Conservation (phyloP, 192 early-diverging fungal genomes). For the Cetraspora pellucida region DNA sequence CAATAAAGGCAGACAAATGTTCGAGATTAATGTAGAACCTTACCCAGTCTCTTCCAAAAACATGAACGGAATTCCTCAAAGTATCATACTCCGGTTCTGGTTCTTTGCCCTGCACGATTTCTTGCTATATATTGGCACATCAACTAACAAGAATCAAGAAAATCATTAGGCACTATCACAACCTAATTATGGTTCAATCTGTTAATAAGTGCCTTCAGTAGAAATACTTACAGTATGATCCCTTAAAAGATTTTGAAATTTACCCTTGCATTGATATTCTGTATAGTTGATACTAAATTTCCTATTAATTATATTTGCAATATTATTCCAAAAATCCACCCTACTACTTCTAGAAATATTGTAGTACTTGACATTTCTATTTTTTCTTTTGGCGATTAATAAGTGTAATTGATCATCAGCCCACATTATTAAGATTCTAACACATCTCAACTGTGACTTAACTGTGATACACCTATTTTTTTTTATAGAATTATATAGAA, state of each 20-base stretch:
- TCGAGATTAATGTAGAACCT: not conserved
- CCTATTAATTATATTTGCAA: conserved; percentile 16
- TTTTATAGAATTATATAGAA: not conserved
- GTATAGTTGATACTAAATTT: conserved; percentile 2
- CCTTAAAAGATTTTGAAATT: conserved; percentile 17
- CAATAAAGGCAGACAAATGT: too few species aligned
- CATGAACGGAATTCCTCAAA: conserved; percentile 5
- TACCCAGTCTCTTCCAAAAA: conserved; percentile 21
- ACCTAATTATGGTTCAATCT: not conserved
- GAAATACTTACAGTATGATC: conserved; percentile 1
- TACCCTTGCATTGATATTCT: conserved; percentile 15
- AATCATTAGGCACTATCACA: not conserved
- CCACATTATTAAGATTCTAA: not conserved
- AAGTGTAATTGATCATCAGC: not conserved
- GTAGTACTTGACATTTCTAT: not conserved
- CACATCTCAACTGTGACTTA: not conserved
- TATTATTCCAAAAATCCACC: not conserved
- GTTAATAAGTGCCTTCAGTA: not conserved
- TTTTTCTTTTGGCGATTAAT: conserved; percentile 10
- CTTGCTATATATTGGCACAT: conserved; percentile 17
- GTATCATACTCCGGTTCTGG: not conserved
- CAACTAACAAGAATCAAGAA: not conserved
- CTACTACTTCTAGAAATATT: conserved; percentile 4
- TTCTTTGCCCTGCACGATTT: not conserved
- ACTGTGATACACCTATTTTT: not conserved